Base-by-base conservation (phyloP, 192 early-diverging fungal genomes). In the Rhizoclosmatium sp. region DNA sequence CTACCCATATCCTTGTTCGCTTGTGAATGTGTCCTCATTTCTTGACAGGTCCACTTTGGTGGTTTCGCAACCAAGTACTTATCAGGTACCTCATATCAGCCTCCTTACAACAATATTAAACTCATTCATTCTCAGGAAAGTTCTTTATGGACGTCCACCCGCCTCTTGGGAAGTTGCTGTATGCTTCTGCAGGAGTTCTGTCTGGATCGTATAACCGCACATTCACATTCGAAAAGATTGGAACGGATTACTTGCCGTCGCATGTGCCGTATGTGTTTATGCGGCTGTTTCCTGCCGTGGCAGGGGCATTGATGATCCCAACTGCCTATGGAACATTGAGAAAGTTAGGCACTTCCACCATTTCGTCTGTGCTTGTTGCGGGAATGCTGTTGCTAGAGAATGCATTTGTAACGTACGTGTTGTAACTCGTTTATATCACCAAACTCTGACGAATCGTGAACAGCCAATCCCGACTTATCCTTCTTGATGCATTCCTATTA, bases 221-320 rank as follows among this genome's bases (percentile, higher is more conserved):
- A 31, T 89, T 89, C 61, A 61, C 73, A 5, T 89, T 89, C 65
- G 84, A 85, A 64, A 93, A 93, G 71, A 99, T 99, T 85, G 96
- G 96, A 3, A 89, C 94, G 73, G 92, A 91, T 81, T 99, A 97
- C 82, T 82, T 93, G 70, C 82, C 83, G 47, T 87, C 94, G 66
- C 86, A 92, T 56, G 95, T 99, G n/a, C 97, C 97, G 1, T 97
- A 97, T 80, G 90, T 99, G 40, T 86, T 89, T 42, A 88, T 99
- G 82, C 91, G 97, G 58, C 70, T 89, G 0, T 87, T 96, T 51
- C 93, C 94, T 19, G 96, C 93, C 0, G 74, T 92, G 39, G 86
- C 96, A 16, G 95, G 96, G 7, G 88, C 91, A 4, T 81, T 95
- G 65, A 81, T 93, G 21, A 91, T 94, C 46, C 91, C 92, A 12